Base-by-base conservation (phyloP, 495 filamentous ascomycete genomes). In the Penicillium parvum region DNA sequence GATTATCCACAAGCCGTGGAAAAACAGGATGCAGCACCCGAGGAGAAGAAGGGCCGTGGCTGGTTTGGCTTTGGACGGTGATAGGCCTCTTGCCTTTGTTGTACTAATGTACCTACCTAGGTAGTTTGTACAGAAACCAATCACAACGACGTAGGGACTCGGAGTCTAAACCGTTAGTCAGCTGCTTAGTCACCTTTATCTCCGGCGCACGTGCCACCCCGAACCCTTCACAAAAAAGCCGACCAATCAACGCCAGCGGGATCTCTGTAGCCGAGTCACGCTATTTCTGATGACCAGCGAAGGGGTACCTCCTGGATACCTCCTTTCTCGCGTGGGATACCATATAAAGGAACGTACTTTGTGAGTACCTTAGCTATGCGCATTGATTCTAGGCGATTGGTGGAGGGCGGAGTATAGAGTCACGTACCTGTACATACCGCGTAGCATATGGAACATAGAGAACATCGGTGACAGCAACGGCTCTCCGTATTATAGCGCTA, bases 11-110 rank as follows among this genome's bases (percentile, higher is more conserved):
- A 84, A 3, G 56, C 9, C 5, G 49, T 47, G 6, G 52, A 59
- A 30, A 57, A 43, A 3, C 55, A 61, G 28, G 43, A 54, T 7
- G 64, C 65, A 17, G 47, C 42, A 8, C 32, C 45, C 6, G 72
- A 76, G 47, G 69, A 78, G 44, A 75, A 80, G 58, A 78, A 79
- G 32, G 75, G 77, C 49, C 85, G 77, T 53, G 85, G 90, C 11
- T 96, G 90, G 90, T 94, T 94, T 69, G 83, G 86, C 1, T 95
- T 94, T 72, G 86, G 89, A 20, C 73, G 88, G 61, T 90, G 69
- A 52, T 30, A 22, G 28, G 3, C 25, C 7, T 9, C n/a, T 27
- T 7, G 2, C 3, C 25, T 2, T 8, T 27, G n/a, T 7, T 2
- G 9, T 8, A 8, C n/a, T 16, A 15, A 32, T 27, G 20, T 18